These are phyloP conservation scores for Echium plantagineum DNA, from an alignment of 257 asterid species.

Conservation along the genomic window DNA sequence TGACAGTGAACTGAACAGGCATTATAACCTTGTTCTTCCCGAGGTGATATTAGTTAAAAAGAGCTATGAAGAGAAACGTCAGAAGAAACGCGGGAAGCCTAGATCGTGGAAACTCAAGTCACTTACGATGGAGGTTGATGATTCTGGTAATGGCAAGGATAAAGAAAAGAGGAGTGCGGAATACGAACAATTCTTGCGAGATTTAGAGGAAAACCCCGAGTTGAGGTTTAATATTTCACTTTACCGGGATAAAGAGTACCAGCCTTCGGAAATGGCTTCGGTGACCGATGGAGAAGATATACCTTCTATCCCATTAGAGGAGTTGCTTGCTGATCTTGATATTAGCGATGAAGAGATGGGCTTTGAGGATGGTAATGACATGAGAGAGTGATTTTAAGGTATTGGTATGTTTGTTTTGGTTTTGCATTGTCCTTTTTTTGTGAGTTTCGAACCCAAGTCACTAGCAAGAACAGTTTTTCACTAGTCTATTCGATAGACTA, in stretches of 20 bases:
- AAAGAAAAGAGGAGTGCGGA: constrained; percentile 19
- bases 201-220: constrained; percentile 33
- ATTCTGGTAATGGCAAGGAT: constrained; percentile 20
- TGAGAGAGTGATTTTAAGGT: constrained; percentile 22
- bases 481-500: too few species aligned
- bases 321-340: constrained; percentile 29
- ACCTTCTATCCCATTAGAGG: constrained; percentile 24
- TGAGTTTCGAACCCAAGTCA: too few species aligned
- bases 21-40: constrained; percentile 11
- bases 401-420: too few species aligned
- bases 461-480: too few species aligned
- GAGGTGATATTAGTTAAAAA: constrained; percentile 20
- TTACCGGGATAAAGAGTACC: constrained; percentile 25
- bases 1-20: constrained; percentile 18
- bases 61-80: constrained; percentile 23
- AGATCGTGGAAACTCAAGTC: constrained; percentile 27
- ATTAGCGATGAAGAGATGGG: constrained; percentile 8
- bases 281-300: constrained; percentile 20
- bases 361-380: constrained; percentile 15
- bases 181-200: constrained; percentile 25
- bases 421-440: too few species aligned
- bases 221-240: constrained; percentile 22
- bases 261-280: constrained; percentile 23
- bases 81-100: constrained; percentile 19
- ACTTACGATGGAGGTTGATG: constrained; percentile 22